Evolutionary conservation across 306 rosid species (phyloP), one percentile per base, ranked within the genome.

Genomic region (Cicer pinnatifidum): DNA sequence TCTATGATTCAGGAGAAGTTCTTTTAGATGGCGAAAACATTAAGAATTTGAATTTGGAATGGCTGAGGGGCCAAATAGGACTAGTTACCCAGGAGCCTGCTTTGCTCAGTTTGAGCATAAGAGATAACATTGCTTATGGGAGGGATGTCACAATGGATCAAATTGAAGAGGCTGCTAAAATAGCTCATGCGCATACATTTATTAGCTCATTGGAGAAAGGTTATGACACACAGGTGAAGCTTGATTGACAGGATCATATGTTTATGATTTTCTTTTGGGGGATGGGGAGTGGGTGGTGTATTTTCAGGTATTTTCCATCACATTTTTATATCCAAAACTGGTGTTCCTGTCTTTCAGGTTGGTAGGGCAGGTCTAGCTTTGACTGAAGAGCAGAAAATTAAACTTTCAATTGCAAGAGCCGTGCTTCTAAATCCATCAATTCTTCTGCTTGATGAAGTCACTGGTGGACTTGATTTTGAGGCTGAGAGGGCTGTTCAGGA

Each of bases 121-220:
- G 92, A 83, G 98, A 93, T 71, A 93, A 93, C 85, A 91, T 93
- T 85, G 98, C 98, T 15, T 93, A 93, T 80, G 98, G 98, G 76
- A 84, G 97, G 83, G 96, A 91, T 88, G 91, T 90, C 61, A 77
- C 96, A 40, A 75, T 80, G 52, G 98, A 93, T 85, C 98, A 88
- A 91, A 93, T 93, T 81, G 97, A 93, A 86, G 98, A 93, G 89
- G 97, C 98, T 81, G 98, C 97, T 74, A 93, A 93, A 84, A 93
- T 88, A 84, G 98, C 97, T 13, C 97, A 90, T 75, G 98, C 98
- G 9, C 98, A 93, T 88, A 91, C 98, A 56, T 93, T 93, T 82
- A 93, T 93, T 77, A 91, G 94, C 87, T 89, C 96, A 69, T 79
- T 93, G 59, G 87, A 74, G 87, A 89, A 82, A 81, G 90, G 89